Evolutionary conservation across 495 filamentous ascomycete genomes (phyloP).

Genomic region (Penicillium manginii): DNA sequence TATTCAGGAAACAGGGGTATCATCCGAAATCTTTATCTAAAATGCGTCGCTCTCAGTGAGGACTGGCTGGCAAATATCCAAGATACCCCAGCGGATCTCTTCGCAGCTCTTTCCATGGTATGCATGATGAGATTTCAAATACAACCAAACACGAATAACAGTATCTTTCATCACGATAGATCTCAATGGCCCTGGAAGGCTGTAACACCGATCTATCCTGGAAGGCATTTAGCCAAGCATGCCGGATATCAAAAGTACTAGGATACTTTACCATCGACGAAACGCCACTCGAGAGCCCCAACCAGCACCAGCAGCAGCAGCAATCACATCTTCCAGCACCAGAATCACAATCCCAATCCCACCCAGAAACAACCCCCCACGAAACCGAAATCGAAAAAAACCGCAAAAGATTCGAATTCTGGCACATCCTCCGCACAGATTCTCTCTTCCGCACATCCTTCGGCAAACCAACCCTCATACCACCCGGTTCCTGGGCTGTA

Average conservation of each 20-base stretch:
- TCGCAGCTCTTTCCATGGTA: not conserved
- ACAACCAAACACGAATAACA: too few species aligned
- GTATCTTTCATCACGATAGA: constrained; percentile 2
- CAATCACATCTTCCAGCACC: not conserved
- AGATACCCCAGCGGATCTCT: constrained; percentile 3
- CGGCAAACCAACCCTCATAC: constrained; percentile 22
- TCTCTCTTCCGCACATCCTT: constrained; percentile 26
- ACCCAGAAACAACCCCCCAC: not conserved
- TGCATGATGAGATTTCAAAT: too few species aligned
- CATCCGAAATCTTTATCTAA: constrained; percentile 15
- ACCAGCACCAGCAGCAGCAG: not conserved
- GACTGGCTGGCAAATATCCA: constrained; percentile 15
- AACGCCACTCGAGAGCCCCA: not conserved
- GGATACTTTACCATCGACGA: constrained; percentile 26
- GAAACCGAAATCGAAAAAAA: constrained; percentile 19
- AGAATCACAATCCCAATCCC: too few species aligned
- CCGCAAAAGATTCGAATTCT: constrained; percentile 30
- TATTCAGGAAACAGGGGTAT: not conserved
- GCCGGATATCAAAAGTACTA: constrained; percentile 15
- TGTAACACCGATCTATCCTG: constrained; percentile 22
- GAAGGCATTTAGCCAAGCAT: constrained; percentile 16
- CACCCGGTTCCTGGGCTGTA: constrained; percentile 22
- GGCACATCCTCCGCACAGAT: constrained; percentile 25
- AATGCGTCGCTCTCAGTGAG: constrained; percentile 6
- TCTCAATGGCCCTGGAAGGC: constrained; percentile 21